phyloP scores from a whole-genome alignment of 2,329 filamentous ascomycete genomes.

The Colletotrichum lentis region DNA sequence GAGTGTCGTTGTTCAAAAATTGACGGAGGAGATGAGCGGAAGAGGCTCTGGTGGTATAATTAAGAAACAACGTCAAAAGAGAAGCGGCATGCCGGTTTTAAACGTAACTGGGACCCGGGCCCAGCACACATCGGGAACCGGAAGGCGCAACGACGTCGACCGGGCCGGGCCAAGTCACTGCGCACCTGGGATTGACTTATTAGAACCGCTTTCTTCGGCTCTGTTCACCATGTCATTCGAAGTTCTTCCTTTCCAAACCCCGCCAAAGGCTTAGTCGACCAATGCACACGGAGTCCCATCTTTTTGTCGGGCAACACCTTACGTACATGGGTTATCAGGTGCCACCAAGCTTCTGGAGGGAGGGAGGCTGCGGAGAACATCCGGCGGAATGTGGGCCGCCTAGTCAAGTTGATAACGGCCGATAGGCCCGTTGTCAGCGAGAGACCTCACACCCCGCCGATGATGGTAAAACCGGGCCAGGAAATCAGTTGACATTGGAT shows the following conservation, averaged over 20 bases:
- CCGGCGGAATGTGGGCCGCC: neutral
- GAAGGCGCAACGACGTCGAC: constrained; percentile 21
- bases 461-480: constrained; percentile 7
- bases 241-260: neutral
- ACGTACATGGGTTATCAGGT: constrained; percentile 13
- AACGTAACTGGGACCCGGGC: neutral
- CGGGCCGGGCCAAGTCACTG: constrained; percentile 23
- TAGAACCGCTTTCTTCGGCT: neutral
- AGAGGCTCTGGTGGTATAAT: neutral
- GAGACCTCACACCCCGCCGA: neutral
- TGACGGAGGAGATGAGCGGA: neutral
- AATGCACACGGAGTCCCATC: neutral
- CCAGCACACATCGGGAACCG: constrained; percentile 23
- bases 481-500: constrained; percentile 28
- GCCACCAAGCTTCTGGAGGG: neutral
- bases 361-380: constrained; percentile 22
- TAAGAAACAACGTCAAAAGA: neutral
- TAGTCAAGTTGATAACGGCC: neutral
- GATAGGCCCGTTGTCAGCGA: neutral
- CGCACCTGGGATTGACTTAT: neutral
- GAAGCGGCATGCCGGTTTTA: constrained; percentile 13
- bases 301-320: neutral
- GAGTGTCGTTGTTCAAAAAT: neutral
- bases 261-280: constrained; percentile 11
- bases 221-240: neutral